Conservation (phyloP, 495 filamentous ascomycete genomes). For the Aspergillus olivimuriae region DNA sequence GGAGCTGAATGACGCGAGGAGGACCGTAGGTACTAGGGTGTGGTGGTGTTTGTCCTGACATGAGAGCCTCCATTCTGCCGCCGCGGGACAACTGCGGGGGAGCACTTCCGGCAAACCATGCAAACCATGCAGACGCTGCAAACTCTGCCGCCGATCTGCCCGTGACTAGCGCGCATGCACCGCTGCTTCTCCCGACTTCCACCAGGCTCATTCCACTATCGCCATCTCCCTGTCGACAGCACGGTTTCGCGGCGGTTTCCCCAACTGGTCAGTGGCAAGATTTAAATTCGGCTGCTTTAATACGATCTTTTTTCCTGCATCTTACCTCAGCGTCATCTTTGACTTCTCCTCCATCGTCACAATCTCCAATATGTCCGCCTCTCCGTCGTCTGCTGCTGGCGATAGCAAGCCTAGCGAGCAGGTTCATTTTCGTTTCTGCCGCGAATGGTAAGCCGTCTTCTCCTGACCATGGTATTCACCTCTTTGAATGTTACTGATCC, state of each 20-base stretch:
- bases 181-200: too few relatives aligned
- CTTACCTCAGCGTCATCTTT: too few relatives aligned
- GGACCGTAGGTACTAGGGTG: too few relatives aligned
- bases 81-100: constrained; percentile 22
- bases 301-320: too few relatives aligned
- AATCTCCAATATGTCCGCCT: constrained; percentile 46
- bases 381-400: constrained; percentile 49
- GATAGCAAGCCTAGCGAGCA: constrained; percentile 60
- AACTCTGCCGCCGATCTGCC: constrained; percentile 2
- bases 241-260: too few relatives aligned
- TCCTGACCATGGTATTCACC: neutral
- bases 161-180: too few relatives aligned
- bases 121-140: constrained; percentile 11
- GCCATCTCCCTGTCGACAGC: constrained; percentile 21
- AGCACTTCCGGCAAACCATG: constrained; percentile 11
- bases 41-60: too few relatives aligned
- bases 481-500: neutral
- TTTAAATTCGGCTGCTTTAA: too few relatives aligned
- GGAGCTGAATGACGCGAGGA: too few relatives aligned
- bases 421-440: constrained; percentile 93
- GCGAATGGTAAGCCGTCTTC: constrained; percentile 64
- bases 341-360: neutral
- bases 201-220: neutral
- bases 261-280: too few relatives aligned
- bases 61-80: too few relatives aligned